phyloP scores from a whole-genome alignment of 495 filamentous ascomycete genomes.

The Cairneyella variabilis region DNA sequence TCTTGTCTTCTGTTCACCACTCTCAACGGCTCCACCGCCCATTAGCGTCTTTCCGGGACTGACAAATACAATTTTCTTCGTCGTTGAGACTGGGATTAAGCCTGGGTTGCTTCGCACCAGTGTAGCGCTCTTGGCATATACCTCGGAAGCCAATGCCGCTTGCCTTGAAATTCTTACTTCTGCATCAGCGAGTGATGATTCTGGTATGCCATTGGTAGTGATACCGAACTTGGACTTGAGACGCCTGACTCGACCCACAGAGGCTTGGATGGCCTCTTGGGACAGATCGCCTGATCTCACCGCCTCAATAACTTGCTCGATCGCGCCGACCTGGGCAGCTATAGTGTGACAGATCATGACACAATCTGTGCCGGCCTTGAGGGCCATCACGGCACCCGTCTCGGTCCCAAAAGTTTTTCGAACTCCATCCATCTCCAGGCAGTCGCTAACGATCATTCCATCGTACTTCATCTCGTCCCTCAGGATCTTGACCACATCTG shows the following conservation, averaged over 20 bases:
- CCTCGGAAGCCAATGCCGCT: conserved; percentile 28
- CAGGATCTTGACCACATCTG: conserved; percentile 77
- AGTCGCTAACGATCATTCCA: conserved; percentile 86
- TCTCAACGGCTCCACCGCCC: conserved; percentile 43
- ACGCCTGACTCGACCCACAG: conserved; percentile 32
- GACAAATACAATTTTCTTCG: conserved; percentile 36
- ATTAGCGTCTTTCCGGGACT: conserved; percentile 39
- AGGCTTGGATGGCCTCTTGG: conserved; percentile 31
- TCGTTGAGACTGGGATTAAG: conserved; percentile 32
- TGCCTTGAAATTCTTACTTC: not conserved
- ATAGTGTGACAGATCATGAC: conserved; percentile 50
- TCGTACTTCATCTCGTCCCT: conserved; percentile 80
- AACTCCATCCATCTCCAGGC: conserved; percentile 81
- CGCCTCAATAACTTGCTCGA: conserved; percentile 38
- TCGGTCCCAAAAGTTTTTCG: conserved; percentile 43
- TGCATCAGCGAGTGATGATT: not conserved
- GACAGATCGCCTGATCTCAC: conserved; percentile 35
- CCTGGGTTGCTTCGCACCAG: conserved; percentile 34
- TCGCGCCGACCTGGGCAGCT: conserved; percentile 39
- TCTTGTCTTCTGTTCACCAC: conserved; percentile 36
- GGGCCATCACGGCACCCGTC: conserved; percentile 40
- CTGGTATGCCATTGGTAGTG: not conserved
- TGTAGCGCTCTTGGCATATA: conserved; percentile 40
- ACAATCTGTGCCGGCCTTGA: conserved; percentile 43
- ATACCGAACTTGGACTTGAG: conserved; percentile 39